phyloP scores from a whole-genome alignment of 208 protist species.

The Crithidia fasciculata region DNA sequence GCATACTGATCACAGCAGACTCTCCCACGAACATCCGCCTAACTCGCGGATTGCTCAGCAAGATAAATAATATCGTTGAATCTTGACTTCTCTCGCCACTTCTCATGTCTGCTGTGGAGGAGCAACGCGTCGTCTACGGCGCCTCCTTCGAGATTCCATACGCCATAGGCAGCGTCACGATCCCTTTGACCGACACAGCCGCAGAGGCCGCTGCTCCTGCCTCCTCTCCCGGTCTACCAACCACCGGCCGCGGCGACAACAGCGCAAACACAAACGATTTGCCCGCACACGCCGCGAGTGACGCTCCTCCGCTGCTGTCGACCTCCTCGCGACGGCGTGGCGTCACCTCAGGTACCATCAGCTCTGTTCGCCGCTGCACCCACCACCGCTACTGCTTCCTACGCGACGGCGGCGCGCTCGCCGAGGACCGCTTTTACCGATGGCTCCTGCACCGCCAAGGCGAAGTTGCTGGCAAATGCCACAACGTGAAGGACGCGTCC shows the following conservation, averaged over 20 bases:
- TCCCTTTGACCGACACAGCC: conserved; percentile 35
- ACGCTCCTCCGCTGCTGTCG: too few species aligned
- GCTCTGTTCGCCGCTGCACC: conserved; percentile 57
- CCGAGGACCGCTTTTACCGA: conserved; percentile 73
- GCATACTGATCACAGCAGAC: too few species aligned
- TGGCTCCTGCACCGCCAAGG: conserved; percentile 36
- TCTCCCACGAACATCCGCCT: too few species aligned
- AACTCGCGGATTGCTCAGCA: too few species aligned
- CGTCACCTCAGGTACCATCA: conserved; percentile 31
- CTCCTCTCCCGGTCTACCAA: background rate
- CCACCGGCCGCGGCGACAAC: background rate
- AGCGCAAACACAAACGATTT: background rate
- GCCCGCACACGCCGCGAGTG: too few species aligned
- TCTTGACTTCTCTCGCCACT: background rate
- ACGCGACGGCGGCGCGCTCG: conserved; percentile 60
- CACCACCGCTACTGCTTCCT: conserved; percentile 83
- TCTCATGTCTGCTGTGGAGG: background rate
- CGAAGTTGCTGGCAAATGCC: background rate
- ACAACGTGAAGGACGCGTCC: background rate
- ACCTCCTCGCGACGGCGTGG: conserved; percentile 11
- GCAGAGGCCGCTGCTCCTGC: conserved; percentile 1
- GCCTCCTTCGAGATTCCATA: conserved; percentile 68
- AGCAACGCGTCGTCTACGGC: conserved; percentile 54
- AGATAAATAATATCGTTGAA: too few species aligned
- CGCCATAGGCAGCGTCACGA: conserved; percentile 50